These are phyloP conservation scores for Botrytis byssoidea DNA, from an alignment of 2,329 filamentous ascomycete genomes.

Conservation along the genomic window DNA sequence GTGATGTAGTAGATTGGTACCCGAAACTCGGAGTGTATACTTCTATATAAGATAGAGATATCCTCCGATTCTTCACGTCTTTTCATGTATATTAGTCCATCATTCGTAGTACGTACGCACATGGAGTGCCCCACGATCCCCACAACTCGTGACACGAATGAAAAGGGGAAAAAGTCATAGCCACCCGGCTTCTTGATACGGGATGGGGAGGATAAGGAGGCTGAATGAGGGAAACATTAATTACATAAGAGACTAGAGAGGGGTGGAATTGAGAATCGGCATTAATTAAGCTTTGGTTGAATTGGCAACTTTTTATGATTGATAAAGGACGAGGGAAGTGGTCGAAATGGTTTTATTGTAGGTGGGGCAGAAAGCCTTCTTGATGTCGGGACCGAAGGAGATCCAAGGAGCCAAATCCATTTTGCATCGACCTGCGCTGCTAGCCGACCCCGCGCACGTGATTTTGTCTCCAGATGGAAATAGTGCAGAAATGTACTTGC, in stretches of 20 bases:
- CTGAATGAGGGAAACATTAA: background rate
- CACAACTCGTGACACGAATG: background rate
- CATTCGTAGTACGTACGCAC: background rate
- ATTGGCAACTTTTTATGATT: background rate
- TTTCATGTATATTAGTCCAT: background rate
- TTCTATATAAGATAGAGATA: background rate
- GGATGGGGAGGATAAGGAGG: background rate
- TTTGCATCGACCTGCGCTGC: background rate
- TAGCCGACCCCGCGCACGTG: conserved; percentile 3
- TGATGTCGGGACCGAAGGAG: conserved; percentile 1
- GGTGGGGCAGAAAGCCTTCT: background rate
- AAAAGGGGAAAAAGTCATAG: conserved; percentile 9
- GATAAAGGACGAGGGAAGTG: background rate
- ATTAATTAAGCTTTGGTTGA: background rate
- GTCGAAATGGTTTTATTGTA: background rate
- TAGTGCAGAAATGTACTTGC: background rate
- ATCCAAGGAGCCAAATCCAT: background rate
- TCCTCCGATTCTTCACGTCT: background rate
- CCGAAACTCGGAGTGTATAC: background rate
- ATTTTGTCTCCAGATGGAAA: background rate
- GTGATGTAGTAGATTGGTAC: background rate
- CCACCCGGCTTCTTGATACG: conserved; percentile 12
- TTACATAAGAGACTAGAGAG: background rate
- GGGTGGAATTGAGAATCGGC: background rate
- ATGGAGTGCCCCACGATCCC: conserved; percentile 15